Evolutionary conservation across 805 yeast genomes (phyloP), one percentile per base, ranked within the genome.

Genomic region (Candida ortonii): DNA sequence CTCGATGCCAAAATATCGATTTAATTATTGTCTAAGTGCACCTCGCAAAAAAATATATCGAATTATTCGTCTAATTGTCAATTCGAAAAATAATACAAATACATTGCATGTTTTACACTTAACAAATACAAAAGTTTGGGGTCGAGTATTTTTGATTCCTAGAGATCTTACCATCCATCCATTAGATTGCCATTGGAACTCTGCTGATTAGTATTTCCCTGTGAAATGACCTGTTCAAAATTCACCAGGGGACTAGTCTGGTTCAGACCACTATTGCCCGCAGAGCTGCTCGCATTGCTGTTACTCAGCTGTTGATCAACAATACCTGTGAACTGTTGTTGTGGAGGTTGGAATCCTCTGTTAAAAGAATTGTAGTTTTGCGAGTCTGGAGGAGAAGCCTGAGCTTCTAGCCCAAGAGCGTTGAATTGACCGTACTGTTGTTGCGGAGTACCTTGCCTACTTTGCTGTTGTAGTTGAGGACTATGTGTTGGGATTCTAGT

Each of bases 161-260:
- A n/a, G n/a, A n/a, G n/a, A n/a, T n/a, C 7, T 38, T 26, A 48
- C 53, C 53, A 48, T 11, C 49, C 48, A 28, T 48, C 53, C 48
- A 49, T 41, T 9, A 46, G 29, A 15, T 22, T 40, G 17, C 33
- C 31, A 30, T 18, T 27, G 16, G 29, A 23, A 6, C 34, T 16
- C 19, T 28, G 34, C 23, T 38, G 36, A 18, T 32, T 42, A 9
- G 33, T 27, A 25, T 43, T 46, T 14, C 54, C 62, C 30, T 60
- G 49, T 10, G 64, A 61, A 20, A 60, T 46, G 7, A 60, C 57
- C 36, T 60, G 63, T 30, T 59, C 63, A 7, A 64, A 64, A 24
- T 60, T 55, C 26, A 59, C 33, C 33, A 49, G 44, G 2, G 54
- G 22, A 24, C 34, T 37, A 5, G 46, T 30, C 8, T 31, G 38